Percentiles rank a stretch among this genome's conserved stretches.
Evolutionary conservation across 345 rosid genomes (phyloP).

Genomic region (Cardamine occulta): DNA sequence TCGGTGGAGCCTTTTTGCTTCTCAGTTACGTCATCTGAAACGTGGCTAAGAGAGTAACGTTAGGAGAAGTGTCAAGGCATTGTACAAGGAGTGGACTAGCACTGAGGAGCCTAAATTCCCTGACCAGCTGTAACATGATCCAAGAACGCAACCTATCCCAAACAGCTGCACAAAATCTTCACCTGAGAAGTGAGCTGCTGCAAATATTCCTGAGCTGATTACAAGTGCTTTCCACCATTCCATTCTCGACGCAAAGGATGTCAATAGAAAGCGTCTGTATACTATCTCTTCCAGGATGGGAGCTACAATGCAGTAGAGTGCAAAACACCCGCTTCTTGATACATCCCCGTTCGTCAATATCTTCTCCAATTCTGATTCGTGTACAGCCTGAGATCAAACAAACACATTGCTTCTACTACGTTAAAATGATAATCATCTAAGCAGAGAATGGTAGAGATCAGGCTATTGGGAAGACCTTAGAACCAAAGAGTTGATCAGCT

Average conservation of each 20-base stretch:
- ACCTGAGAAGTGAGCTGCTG: conserved; percentile 77
- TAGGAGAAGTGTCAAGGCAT: conserved; percentile 61
- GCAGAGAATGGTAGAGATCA: not conserved
- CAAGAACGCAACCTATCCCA: conserved; percentile 69
- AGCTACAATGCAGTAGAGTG: conserved; percentile 64
- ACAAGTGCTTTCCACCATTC: conserved; percentile 65
- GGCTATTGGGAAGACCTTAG: conserved; percentile 51
- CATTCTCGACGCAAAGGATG: conserved; percentile 59
- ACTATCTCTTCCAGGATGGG: conserved; percentile 77
- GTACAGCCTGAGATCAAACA: conserved; percentile 50
- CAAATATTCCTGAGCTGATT: conserved; percentile 69
- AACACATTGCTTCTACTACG: conserved; percentile 9
- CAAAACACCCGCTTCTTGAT: conserved; percentile 56
- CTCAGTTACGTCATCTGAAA: conserved; percentile 9
- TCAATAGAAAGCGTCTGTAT: conserved; percentile 80
- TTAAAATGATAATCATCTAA: conserved; percentile 29
- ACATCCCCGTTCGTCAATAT: conserved; percentile 58
- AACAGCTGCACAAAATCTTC: conserved; percentile 68
- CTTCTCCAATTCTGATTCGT: conserved; percentile 56
- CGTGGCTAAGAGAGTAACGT: conserved; percentile 7
- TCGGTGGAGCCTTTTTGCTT: not conserved
- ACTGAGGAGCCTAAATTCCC: conserved; percentile 69
- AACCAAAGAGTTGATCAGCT: conserved; percentile 50
- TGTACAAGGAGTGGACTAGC: conserved; percentile 71
- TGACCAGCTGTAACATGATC: conserved; percentile 77